Evolutionary conservation across 2,329 filamentous ascomycete genomes (phyloP), one percentile per base, ranked within the genome.

Genomic region (Raffaelea albimanens): DNA sequence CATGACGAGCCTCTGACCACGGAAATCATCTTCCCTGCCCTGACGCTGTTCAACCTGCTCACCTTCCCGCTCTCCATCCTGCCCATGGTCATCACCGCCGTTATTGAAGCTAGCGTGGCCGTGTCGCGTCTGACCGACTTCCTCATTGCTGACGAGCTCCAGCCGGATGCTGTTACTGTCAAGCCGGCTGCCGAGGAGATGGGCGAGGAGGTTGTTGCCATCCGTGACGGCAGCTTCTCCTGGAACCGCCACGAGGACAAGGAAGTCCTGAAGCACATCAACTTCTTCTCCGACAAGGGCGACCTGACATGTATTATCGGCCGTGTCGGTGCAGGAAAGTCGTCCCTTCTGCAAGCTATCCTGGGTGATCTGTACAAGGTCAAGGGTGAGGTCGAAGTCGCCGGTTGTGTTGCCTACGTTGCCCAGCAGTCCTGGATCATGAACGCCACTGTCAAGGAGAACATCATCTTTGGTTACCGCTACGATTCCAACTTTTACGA

Each of bases 391-490:
- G 91, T 96, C 4, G 74, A 85, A 47, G 75, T 98, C 10, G 82
- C 86, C 56, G 94, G 93, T 42, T 80, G 76, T 23, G 78, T 88
- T 38, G 93, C 93, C 1, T 98, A 97, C 62, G 93, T 95, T 50
- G 87, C 89, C 16, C 94, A 98, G 63, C 82, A 87, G 58, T 73
- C 89, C 19, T 98, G 94, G 93, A 86, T 98, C 45, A 91, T 97
- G 82, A 98, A 98, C 61, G 93, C 93, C 9, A 95, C 87, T 25
- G 90, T 98, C 48, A 87, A 89, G 58, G 93, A 98, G 61, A 98
- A 98, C 61, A 95, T 98, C 56, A 75, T 96, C 4, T 98, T 98
- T 60, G 93, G 93, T 2, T 89, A 98, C 66, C 83, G 87, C 42
- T 96, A 86, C 72, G 91, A 98, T 64, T 83, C 90, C 5, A 77